Evolutionary conservation across 352 stramenopile genomes (phyloP).

Genomic region (Phytophthora constricta): DNA sequence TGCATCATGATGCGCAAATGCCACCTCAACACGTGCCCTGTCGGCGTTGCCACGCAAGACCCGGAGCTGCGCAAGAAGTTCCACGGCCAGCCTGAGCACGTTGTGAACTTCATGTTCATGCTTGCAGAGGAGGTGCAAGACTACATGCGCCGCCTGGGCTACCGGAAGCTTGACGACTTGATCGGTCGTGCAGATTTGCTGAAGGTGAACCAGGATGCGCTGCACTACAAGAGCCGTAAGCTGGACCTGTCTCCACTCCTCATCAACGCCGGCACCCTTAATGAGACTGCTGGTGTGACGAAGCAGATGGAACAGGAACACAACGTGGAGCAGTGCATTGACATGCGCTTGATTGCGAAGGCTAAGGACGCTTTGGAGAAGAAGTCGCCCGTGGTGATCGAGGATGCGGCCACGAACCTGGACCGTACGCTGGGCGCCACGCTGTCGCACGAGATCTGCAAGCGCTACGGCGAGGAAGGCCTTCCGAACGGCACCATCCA

Average conservation of each 20-base stretch:
- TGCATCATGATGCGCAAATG: slow-evolving; percentile 99
- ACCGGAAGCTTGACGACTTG: slow-evolving; percentile 94
- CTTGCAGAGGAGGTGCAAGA: slow-evolving; percentile 94
- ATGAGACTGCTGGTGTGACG: slow-evolving; percentile 87
- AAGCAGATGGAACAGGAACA: slow-evolving; percentile 91
- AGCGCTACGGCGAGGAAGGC: slow-evolving; percentile 89
- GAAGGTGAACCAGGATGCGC: slow-evolving; percentile 84
- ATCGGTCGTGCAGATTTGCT: slow-evolving; percentile 94
- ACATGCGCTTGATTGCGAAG: slow-evolving; percentile 92
- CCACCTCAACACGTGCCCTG: slow-evolving; percentile 97
- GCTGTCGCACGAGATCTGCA: slow-evolving; percentile 95
- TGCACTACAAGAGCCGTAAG: slow-evolving; percentile 78
- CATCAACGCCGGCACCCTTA: slow-evolving; percentile 93
- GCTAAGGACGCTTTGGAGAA: slow-evolving; percentile 87
- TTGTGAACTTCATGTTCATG: slow-evolving; percentile 98
- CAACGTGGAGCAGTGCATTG: slow-evolving; percentile 86
- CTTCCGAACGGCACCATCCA: slow-evolving; percentile 94
- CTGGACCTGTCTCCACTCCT: slow-evolving; percentile 94
- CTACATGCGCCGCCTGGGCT: slow-evolving; percentile 86
- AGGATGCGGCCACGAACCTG: slow-evolving; percentile 89
- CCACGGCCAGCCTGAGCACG: slow-evolving; percentile 94
- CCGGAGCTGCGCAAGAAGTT: slow-evolving; percentile 97
- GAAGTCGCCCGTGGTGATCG: slow-evolving; percentile 67
- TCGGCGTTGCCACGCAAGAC: slow-evolving; percentile 98
- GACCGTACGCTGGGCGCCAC: slow-evolving; percentile 95